A percentile compares a stretch with the other conserved stretches of the same genome.
These are phyloP conservation scores for Triangularia setosa DNA, from an alignment of 2,329 filamentous ascomycete genomes.

Conservation along the genomic window DNA sequence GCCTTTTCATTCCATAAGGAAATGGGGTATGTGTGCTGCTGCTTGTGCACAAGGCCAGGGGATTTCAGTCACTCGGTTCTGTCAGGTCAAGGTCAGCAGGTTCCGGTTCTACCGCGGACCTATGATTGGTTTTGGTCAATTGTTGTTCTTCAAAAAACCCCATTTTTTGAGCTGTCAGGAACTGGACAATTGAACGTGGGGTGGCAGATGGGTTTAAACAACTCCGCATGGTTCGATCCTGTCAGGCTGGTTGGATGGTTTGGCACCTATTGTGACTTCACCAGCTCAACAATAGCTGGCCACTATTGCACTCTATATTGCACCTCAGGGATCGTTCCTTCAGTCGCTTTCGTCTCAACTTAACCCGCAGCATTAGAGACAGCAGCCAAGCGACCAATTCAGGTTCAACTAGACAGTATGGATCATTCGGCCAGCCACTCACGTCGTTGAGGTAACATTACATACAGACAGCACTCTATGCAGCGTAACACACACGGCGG, in stretches of 20 bases:
- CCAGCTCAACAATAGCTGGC: neutral
- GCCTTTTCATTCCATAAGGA: neutral
- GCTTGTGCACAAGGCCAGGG: neutral
- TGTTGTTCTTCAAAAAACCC: neutral
- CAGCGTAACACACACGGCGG: neutral
- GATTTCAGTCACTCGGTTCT: neutral
- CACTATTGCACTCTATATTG: neutral
- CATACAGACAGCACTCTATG: neutral
- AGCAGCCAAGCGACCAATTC: neutral
- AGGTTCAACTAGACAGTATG: neutral
- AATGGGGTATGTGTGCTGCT: neutral
- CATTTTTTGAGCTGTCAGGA: neutral
- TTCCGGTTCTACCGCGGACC: neutral
- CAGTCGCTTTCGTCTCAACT: neutral
- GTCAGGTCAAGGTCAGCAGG: neutral
- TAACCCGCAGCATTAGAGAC: neutral
- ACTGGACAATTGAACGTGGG: neutral
- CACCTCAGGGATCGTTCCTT: neutral
- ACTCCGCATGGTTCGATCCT: neutral
- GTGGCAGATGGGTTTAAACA: neutral
- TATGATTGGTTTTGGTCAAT: neutral
- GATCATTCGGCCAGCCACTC: conserved; percentile 2
- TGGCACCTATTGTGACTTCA: neutral
- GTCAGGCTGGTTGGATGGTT: neutral
- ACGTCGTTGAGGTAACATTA: conserved; percentile 7